These are phyloP conservation scores for Leccinum incarnatum DNA, from an alignment of 768 basidiomycete genomes.

Conservation along the genomic window DNA sequence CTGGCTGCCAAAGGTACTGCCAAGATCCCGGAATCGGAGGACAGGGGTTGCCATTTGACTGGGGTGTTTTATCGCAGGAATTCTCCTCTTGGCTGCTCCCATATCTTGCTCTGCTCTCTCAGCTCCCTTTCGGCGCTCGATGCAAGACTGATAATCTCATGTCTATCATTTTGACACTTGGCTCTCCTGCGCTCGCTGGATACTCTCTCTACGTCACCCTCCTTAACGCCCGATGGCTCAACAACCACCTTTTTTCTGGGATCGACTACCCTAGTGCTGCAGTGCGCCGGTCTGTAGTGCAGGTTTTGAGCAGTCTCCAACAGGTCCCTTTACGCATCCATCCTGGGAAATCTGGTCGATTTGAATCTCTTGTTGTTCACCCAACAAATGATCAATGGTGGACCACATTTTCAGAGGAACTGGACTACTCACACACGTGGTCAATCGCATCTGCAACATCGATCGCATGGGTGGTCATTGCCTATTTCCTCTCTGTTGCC, in stretches of 20 bases:
- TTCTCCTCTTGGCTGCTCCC: constrained; percentile 47
- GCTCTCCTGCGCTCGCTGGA: constrained; percentile 43
- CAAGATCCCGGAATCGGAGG: no score
- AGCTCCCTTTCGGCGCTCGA: constrained; percentile 45
- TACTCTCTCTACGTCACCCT: constrained; percentile 46
- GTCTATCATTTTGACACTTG: constrained; percentile 44
- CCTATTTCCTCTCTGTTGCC: constrained; percentile 30
- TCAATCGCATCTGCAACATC: constrained; percentile 38
- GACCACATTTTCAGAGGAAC: constrained; percentile 29
- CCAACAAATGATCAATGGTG: constrained; percentile 44
- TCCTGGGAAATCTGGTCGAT: constrained; percentile 23
- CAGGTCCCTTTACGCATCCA: constrained; percentile 38
- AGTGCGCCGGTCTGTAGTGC: constrained; percentile 24
- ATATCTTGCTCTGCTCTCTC: constrained; percentile 47
- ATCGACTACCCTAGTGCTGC: constrained; percentile 25
- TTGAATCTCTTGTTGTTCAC: constrained; percentile 43
- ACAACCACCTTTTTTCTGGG: constrained; percentile 29
- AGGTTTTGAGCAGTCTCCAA: constrained; percentile 39
- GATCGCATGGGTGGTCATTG: constrained; percentile 44
- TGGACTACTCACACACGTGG: constrained; percentile 42
- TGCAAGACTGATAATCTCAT: constrained; percentile 37
- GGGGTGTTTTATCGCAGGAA: constrained; percentile 27
- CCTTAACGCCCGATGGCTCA: constrained; percentile 43
- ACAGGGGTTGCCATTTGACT: constrained; percentile 8
- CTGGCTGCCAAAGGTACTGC: constrained; percentile 7